These are phyloP conservation scores for Aspergillus fijiensis DNA, from an alignment of 2,329 filamentous ascomycete species.

Conservation along the genomic window DNA sequence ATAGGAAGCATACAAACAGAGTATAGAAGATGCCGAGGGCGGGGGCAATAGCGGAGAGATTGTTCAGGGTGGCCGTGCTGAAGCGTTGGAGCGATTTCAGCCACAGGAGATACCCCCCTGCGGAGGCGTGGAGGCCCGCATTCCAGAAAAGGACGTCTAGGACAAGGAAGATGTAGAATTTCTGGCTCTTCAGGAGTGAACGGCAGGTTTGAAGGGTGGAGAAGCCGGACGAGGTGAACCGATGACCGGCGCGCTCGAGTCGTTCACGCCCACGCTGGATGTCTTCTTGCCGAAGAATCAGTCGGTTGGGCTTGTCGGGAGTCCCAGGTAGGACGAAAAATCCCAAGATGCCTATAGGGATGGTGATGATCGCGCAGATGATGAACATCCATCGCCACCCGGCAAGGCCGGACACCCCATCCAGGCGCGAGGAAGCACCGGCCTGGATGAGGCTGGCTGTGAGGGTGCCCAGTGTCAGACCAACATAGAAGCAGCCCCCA, in stretches of 20 bases:
- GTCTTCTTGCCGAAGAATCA: slow-evolving; percentile 50
- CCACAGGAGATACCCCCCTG: slow-evolving; percentile 58
- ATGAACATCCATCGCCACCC: slow-evolving; percentile 61
- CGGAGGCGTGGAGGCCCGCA: slow-evolving; percentile 46
- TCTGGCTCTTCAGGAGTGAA: slow-evolving; percentile 44
- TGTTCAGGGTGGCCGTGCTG: slow-evolving; percentile 49
- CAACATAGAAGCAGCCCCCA: slow-evolving; percentile 55
- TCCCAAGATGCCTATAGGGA: slow-evolving; percentile 54
- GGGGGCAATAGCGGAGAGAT: slow-evolving; percentile 54
- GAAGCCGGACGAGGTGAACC: slow-evolving; percentile 19
- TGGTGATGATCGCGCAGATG: slow-evolving; percentile 55
- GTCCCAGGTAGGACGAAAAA: slow-evolving; percentile 55
- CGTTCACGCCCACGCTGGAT: slow-evolving; percentile 48
- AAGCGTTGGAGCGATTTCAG: slow-evolving; percentile 56
- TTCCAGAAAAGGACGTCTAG: slow-evolving; percentile 61
- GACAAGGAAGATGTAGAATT: slow-evolving; percentile 53
- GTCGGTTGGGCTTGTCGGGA: slow-evolving; percentile 50
- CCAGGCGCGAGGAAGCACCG: slow-evolving; percentile 41
- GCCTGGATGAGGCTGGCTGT: slow-evolving; percentile 54
- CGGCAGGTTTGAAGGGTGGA: slow-evolving; percentile 32
- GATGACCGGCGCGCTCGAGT: slow-evolving; percentile 48
- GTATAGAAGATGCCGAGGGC: slow-evolving; percentile 59
- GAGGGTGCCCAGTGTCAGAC: slow-evolving; percentile 52
- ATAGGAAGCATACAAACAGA: slow-evolving; percentile 55
- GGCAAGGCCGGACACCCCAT: slow-evolving; percentile 48